phyloP scores from a whole-genome alignment of 1,139 yeast species.

The Magnusiomyces sp. region DNA sequence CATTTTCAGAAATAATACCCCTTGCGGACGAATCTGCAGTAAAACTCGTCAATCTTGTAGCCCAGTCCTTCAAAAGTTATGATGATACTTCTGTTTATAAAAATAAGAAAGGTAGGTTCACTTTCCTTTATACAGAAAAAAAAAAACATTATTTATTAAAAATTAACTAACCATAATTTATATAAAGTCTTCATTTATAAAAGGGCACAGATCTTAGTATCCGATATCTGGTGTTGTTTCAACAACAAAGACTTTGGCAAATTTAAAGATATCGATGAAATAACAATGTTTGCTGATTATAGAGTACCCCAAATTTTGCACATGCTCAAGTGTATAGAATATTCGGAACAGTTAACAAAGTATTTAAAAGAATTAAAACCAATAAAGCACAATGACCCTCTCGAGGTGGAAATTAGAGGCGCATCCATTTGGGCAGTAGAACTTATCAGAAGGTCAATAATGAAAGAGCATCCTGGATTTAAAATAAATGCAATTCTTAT shows the following conservation, averaged over 20 bases:
- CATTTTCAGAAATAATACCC: slow-evolving; percentile 25
- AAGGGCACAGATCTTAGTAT: slow-evolving; percentile 37
- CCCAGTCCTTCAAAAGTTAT: slow-evolving; percentile 29
- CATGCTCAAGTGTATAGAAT: slow-evolving; percentile 31
- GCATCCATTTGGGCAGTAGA: slow-evolving; percentile 38
- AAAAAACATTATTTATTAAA: too few relatives aligned
- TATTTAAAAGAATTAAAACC: slow-evolving; percentile 19
- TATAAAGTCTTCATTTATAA: slow-evolving; percentile 28
- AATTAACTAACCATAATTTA: not conserved
- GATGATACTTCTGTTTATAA: slow-evolving; percentile 28
- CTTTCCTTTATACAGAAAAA: too few relatives aligned
- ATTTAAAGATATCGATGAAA: slow-evolving; percentile 33
- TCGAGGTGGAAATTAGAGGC: slow-evolving; percentile 36
- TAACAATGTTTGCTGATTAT: slow-evolving; percentile 42
- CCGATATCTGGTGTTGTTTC: slow-evolving; percentile 40
- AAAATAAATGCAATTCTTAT: slow-evolving; percentile 33
- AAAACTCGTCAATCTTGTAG: slow-evolving; percentile 26
- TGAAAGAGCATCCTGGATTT: slow-evolving; percentile 18
- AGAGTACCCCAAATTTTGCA: slow-evolving; percentile 39
- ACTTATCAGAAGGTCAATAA: slow-evolving; percentile 25
- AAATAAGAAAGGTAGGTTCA: slow-evolving; percentile 17
- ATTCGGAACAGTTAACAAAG: slow-evolving; percentile 25
- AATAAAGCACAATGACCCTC: slow-evolving; percentile 26
- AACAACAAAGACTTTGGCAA: slow-evolving; percentile 30
- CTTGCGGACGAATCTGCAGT: slow-evolving; percentile 29